A percentile compares a stretch with the other conserved stretches of the same genome.
phyloP scores from a whole-genome alignment of 768 basidiomycete species.

The Lepiota brunneoincarnata region DNA sequence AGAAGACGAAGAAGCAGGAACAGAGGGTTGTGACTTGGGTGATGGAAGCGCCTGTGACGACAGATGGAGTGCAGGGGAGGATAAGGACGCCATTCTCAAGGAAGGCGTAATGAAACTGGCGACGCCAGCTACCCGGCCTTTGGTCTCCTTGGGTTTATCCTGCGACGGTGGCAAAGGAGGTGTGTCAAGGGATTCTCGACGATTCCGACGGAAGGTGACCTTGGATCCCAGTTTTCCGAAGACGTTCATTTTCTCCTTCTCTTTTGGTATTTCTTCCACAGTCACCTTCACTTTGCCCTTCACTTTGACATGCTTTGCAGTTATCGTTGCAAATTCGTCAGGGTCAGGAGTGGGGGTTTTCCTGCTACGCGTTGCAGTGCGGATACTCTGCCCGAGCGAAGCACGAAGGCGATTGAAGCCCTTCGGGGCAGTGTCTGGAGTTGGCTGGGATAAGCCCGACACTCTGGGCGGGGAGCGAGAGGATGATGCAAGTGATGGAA shows the following conservation, averaged over 20 bases:
- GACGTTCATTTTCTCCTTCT: slow-evolving; percentile 23
- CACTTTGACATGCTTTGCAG: slow-evolving; percentile 33
- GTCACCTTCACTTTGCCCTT: slow-evolving; percentile 40
- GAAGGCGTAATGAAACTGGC: slow-evolving; percentile 65
- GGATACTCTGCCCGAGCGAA: slow-evolving; percentile 64
- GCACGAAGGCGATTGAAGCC: slow-evolving; percentile 65
- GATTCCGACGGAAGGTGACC: slow-evolving; percentile 25
- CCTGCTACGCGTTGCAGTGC: slow-evolving; percentile 60
- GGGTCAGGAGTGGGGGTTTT: slow-evolving; percentile 31
- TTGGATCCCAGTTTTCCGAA: slow-evolving; percentile 16
- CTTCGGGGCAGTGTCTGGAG: slow-evolving; percentile 41
- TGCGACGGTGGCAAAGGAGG: slow-evolving; percentile 5
- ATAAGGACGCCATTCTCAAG: slow-evolving; percentile 67
- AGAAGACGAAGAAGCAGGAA: slow-evolving; percentile 47
- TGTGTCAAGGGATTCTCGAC: slow-evolving; percentile 10
- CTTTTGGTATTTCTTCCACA: slow-evolving; percentile 26
- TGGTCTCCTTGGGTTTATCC: slow-evolving; percentile 30
- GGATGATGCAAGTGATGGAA: slow-evolving; percentile 36
- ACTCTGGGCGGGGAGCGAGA: slow-evolving; percentile 38
- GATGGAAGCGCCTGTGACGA: slow-evolving; percentile 55
- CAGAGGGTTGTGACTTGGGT: slow-evolving; percentile 46
- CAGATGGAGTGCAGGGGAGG: slow-evolving; percentile 70
- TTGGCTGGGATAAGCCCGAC: slow-evolving; percentile 25
- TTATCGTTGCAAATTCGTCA: slow-evolving; percentile 45
- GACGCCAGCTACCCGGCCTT: slow-evolving; percentile 48